Evolutionary conservation across 768 basidiomycete species (phyloP).

Genomic region (Agaricus sinodeliciosus): DNA sequence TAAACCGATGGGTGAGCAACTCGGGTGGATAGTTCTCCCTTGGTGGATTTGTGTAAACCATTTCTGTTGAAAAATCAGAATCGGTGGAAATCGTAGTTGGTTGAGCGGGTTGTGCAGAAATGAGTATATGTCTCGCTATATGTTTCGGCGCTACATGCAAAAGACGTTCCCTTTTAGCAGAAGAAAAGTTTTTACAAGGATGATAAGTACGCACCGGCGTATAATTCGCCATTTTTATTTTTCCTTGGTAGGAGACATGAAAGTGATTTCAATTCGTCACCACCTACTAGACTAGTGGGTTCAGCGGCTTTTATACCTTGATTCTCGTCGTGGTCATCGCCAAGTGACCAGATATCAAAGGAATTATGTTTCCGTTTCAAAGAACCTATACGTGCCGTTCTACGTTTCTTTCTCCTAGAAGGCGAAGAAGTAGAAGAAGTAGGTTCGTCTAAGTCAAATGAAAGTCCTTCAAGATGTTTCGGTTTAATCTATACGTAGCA

Average conservation of each 20-base stretch:
- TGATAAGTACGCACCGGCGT: slow-evolving; percentile 35
- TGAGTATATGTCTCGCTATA: slow-evolving; percentile 50
- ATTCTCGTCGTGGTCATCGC: slow-evolving; percentile 28
- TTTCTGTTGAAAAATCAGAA: slow-evolving; percentile 14
- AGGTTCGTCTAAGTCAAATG: slow-evolving; percentile 33
- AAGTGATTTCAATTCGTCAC: slow-evolving; percentile 57
- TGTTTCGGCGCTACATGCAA: slow-evolving; percentile 47
- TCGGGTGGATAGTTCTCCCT: slow-evolving; percentile 54
- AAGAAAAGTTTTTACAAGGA: not conserved
- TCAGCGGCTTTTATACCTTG: not conserved
- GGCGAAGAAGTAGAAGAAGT: slow-evolving; percentile 21
- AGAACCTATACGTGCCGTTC: slow-evolving; percentile 37
- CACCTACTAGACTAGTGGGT: slow-evolving; percentile 28
- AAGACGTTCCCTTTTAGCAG: not conserved
- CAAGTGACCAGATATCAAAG: slow-evolving; percentile 65
- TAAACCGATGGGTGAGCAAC: slow-evolving; percentile 54
- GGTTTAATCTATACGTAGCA: slow-evolving; percentile 46
- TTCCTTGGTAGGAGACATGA: slow-evolving; percentile 61
- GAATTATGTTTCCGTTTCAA: slow-evolving; percentile 46
- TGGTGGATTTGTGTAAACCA: slow-evolving; percentile 41
- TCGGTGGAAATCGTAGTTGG: slow-evolving; percentile 23
- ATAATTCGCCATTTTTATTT: slow-evolving; percentile 53
- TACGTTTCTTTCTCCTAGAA: not conserved
- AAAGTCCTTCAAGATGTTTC: slow-evolving; percentile 50
- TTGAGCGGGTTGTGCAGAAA: slow-evolving; percentile 42